Percentiles rank a stretch among this genome's conserved stretches.
phyloP scores from a whole-genome alignment of 331 rosid species.

The Malus hybrid region DNA sequence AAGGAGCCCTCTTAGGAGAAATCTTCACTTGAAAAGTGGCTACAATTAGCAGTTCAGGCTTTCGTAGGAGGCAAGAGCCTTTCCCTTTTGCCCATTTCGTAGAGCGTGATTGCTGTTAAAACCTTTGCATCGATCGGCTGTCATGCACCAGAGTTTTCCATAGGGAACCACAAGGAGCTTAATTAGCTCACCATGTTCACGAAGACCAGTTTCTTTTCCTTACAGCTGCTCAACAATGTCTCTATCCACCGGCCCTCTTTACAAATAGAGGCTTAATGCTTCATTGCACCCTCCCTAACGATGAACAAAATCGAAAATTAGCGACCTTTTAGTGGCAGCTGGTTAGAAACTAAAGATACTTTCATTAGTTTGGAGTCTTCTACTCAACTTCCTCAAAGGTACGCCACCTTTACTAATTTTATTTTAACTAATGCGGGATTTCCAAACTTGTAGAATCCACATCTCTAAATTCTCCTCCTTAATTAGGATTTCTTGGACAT shows the following conservation, averaged over 20 bases:
- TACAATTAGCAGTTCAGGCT: background rate
- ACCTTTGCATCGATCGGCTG: constrained; percentile 69
- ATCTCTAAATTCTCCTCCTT: no score
- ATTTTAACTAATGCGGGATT: no score
- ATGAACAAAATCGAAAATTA: background rate
- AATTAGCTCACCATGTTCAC: constrained; percentile 86
- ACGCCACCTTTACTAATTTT: no score
- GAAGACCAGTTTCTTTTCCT: constrained; percentile 83
- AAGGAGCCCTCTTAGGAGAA: no score
- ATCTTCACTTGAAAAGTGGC: background rate
- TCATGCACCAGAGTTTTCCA: constrained; percentile 65
- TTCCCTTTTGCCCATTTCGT: constrained; percentile 65
- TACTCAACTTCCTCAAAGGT: background rate
- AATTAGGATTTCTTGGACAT: no score
- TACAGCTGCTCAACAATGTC: constrained; percentile 54
- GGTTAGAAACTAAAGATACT: background rate
- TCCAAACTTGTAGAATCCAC: no score
- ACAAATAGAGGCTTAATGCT: constrained; percentile 70
- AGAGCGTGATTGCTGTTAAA: constrained; percentile 56
- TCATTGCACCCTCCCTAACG: constrained; percentile 89
- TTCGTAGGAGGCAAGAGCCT: constrained; percentile 40
- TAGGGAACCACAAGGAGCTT: constrained; percentile 69
- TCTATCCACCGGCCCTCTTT: constrained; percentile 45
- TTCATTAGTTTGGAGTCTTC: background rate
- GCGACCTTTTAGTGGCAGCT: background rate